Evolutionary conservation across 352 stramenopile genomes (phyloP).

Genomic region (Pythium periplocum): DNA sequence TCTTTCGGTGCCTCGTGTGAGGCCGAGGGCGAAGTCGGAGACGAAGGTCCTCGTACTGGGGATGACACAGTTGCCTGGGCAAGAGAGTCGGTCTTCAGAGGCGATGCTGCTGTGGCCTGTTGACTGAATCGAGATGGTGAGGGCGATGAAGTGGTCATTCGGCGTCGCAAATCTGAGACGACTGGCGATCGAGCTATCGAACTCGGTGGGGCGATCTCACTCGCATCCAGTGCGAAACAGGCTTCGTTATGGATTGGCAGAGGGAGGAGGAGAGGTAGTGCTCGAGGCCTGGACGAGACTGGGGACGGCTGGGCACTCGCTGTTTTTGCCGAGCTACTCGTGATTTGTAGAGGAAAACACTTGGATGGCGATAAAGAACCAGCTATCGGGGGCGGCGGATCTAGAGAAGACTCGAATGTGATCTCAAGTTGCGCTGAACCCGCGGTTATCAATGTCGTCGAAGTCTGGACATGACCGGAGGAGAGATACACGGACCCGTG

Average conservation of each 20-base stretch:
- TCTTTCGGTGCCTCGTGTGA: conserved; percentile 21
- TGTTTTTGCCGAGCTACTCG: background rate
- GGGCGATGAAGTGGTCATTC: no score
- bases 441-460: background rate
- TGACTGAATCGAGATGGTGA: no score
- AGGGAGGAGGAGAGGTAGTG: no score
- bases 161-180: no score
- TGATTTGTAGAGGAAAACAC: conserved; percentile 10
- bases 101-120: background rate
- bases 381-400: background rate
- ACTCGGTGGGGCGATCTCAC: background rate
- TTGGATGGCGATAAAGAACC: conserved; percentile 7
- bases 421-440: no score
- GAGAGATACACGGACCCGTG: conserved; percentile 29
- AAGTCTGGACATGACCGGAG: conserved; percentile 1
- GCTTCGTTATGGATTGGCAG: no score
- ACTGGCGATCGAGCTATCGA: background rate
- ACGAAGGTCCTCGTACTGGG: background rate
- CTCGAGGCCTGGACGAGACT: no score
- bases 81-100: background rate
- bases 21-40: background rate
- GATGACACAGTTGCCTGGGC: background rate
- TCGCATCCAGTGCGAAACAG: background rate
- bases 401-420: no score
- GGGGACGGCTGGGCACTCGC: no score